phyloP scores from a whole-genome alignment of 805 yeast species.

The Sporopachydermia lactativora region DNA sequence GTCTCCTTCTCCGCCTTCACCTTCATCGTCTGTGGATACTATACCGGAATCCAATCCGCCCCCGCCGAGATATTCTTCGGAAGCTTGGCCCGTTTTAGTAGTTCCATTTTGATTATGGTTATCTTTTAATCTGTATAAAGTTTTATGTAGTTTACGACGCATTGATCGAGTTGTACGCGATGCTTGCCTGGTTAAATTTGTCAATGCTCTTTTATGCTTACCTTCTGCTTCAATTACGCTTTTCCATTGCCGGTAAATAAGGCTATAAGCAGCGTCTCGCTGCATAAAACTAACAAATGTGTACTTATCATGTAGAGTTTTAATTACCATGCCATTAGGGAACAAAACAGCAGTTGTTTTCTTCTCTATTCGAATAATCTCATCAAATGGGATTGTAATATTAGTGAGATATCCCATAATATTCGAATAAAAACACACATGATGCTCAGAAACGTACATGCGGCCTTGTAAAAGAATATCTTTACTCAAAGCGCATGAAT shows the following conservation, averaged over 20 bases:
- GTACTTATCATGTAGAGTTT: conserved; percentile 48
- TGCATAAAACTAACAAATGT: conserved; percentile 80
- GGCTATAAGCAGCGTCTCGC: conserved; percentile 61
- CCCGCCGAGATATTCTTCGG: background rate
- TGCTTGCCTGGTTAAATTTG: conserved; percentile 11
- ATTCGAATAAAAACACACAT: conserved; percentile 76
- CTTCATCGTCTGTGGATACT: background rate
- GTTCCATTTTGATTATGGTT: conserved; percentile 4
- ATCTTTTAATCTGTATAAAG: conserved; percentile 4
- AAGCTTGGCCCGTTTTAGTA: conserved; percentile 2
- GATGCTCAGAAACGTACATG: conserved; percentile 62
- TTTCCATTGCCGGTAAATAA: conserved; percentile 61
- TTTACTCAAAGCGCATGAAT: conserved; percentile 76
- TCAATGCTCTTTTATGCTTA: conserved; percentile 5
- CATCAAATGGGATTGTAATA: conserved; percentile 55
- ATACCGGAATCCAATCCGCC: background rate
- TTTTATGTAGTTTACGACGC: background rate
- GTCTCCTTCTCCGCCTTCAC: background rate
- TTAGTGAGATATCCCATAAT: conserved; percentile 86
- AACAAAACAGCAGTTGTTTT: conserved; percentile 78
- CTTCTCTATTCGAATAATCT: conserved; percentile 62
- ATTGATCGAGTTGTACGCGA: background rate
- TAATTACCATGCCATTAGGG: conserved; percentile 75
- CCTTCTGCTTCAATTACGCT: conserved; percentile 10
- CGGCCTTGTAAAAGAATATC: conserved; percentile 85